Conservation (phyloP, 2,329 filamentous ascomycete species). For the Sarocladium strictum region DNA sequence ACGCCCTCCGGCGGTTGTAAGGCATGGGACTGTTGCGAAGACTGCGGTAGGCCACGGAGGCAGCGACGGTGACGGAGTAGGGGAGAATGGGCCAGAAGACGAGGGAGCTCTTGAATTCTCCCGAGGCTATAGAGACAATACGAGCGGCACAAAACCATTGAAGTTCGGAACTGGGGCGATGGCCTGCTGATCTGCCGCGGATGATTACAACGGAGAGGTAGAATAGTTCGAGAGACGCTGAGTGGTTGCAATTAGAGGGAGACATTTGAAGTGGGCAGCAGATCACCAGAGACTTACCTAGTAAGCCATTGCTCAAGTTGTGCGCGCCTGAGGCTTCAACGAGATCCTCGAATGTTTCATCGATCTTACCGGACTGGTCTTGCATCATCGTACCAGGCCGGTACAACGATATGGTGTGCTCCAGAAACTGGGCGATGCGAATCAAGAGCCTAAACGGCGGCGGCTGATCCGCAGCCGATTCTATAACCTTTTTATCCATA, state of each 20-base stretch:
- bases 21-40: conserved; percentile 17
- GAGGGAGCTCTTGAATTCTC: conserved; percentile 15
- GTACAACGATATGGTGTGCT: conserved; percentile 18
- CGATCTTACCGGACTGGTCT: conserved; percentile 10
- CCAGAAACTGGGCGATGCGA: conserved; percentile 16
- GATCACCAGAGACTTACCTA: conserved; percentile 11
- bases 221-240: conserved; percentile 18
- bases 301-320: conserved; percentile 13
- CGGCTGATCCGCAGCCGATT: conserved; percentile 16
- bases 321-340: conserved; percentile 12
- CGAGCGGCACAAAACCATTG: conserved; percentile 17
- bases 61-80: conserved; percentile 17
- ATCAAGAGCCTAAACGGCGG: conserved; percentile 18
- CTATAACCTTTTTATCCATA: conserved; percentile 15
- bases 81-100: conserved; percentile 18
- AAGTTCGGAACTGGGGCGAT: conserved; percentile 13
- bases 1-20: conserved; percentile 14
- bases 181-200: conserved; percentile 13
- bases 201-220: conserved; percentile 18
- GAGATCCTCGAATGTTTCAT: conserved; percentile 15
- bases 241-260: neutral
- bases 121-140: conserved; percentile 15
- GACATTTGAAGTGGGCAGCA: neutral
- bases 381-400: conserved; percentile 13
- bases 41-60: conserved; percentile 18